These are phyloP conservation scores for Edaphochlamys debaryana DNA, from an alignment of 139 green algal species.

Conservation along the genomic window DNA sequence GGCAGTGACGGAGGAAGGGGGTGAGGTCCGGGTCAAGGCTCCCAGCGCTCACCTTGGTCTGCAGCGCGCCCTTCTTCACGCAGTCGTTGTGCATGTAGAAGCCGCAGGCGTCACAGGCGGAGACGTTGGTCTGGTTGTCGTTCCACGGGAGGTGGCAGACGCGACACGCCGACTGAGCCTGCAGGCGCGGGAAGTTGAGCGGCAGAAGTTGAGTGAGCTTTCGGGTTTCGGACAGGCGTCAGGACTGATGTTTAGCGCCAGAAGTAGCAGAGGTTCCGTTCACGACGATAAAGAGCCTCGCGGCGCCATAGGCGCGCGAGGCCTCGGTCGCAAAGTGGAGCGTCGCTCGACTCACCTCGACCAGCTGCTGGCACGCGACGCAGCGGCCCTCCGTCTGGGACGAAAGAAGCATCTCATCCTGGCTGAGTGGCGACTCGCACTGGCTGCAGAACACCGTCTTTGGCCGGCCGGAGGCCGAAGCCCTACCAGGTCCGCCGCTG, in stretches of 20 bases:
- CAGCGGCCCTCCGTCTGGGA: slow-evolving; percentile 22
- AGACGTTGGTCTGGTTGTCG: slow-evolving; percentile 14
- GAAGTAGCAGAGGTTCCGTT: neutral
- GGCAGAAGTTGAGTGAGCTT: neutral
- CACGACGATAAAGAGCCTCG: too few relatives aligned
- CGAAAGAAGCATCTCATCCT: slow-evolving; percentile 13
- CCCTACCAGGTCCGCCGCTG: neutral
- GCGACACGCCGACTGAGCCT: slow-evolving; percentile 34
- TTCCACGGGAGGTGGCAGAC: slow-evolving; percentile 37
- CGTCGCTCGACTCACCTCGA: slow-evolving; percentile 1
- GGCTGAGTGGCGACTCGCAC: slow-evolving; percentile 13
- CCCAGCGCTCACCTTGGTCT: slow-evolving; percentile 10
- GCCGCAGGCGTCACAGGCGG: slow-evolving; percentile 14
- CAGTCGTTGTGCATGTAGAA: slow-evolving; percentile 37
- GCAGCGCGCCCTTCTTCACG: slow-evolving; percentile 33
- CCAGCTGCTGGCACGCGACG: slow-evolving; percentile 18
- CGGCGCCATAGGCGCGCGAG: too few relatives aligned
- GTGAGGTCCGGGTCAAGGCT: neutral
- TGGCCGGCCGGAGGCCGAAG: neutral
- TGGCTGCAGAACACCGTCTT: neutral
- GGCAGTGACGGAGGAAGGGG: neutral
- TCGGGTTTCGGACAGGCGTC: too few relatives aligned
- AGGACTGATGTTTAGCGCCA: neutral
- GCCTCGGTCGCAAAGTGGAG: too few relatives aligned
- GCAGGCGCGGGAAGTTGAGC: neutral